Base-by-base conservation (phyloP, 257 asterid species). In the Salvia hispanica region DNA sequence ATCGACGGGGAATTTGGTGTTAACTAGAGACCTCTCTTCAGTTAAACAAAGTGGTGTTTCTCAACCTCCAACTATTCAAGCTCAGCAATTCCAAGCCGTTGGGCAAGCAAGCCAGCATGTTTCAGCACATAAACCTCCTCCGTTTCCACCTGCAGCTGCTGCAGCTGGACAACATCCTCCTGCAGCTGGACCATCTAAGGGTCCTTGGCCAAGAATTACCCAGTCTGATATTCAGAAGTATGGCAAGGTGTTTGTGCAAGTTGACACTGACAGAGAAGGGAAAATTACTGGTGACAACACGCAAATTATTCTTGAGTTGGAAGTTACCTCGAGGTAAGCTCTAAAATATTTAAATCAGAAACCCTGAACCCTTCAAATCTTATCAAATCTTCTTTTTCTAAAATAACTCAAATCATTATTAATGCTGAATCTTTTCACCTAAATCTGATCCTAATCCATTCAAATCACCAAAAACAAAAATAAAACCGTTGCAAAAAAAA, bases 241-340 rank as follows among this genome's bases (percentile, higher is more conserved):
- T 71, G 72, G 84, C 71, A 89, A 85, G 84, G 95, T 89, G 64
- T 94, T 94, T 83, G 79, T 86, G 80, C 93, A 88, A 73, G 99
- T 91, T 61, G 99, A 91, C 80, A 85, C 84, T 0, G 98, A 94
- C 77, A 75, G 85, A 74, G 99, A 94, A 87, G 99, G 98, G 66
- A 89, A 87, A 80, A 91, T 94, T 57, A 80, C 86, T 7, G 99
- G 96, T 60, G 80, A 79, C 93, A 94, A 88, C 99, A 6, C 94
- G 90, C 42, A 80, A 86, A 79, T 88, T 94, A 64, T 94, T 94
- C 80, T 82, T 94, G 75, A 94, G 98, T 81, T 94, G 99, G 99
- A 86, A 78, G 88, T 84, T 83, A 73, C 97, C 98, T 42, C 81
- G 88, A 84, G 98, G 98, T 94, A 77, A 31, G 66, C 56, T 67